These are phyloP conservation scores for Paragyromitra xinjiangensis DNA, from an alignment of 495 filamentous ascomycete species.

Conservation along the genomic window DNA sequence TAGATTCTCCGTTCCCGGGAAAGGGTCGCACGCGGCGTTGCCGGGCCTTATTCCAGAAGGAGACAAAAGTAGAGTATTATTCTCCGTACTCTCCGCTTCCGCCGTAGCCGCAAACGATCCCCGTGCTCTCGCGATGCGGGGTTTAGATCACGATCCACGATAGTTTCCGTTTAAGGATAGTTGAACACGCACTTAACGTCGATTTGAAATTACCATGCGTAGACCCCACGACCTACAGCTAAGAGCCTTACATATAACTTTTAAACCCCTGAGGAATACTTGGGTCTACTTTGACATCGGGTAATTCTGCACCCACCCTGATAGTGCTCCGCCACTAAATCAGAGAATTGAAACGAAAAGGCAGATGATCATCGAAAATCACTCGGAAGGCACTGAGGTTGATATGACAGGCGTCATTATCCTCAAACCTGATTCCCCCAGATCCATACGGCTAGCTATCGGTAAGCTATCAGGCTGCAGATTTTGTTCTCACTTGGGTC, in stretches of 20 bases:
- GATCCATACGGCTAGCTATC: background rate
- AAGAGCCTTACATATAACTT: conserved; percentile 1
- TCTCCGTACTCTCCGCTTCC: conserved; percentile 10
- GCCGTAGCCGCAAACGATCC: conserved; percentile 38
- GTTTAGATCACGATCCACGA: conserved; percentile 20
- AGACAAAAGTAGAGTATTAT: conserved; percentile 2
- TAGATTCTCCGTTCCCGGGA: conserved; percentile 36
- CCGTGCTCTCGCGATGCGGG: conserved; percentile 25
- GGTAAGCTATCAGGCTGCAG: background rate
- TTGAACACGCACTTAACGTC: background rate
- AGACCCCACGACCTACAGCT: background rate
- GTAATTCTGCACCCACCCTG: conserved; percentile 23
- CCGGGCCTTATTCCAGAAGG: conserved; percentile 30
- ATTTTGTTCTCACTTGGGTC: conserved; percentile 2
- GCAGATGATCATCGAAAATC: conserved; percentile 20
- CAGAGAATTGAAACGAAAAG: background rate
- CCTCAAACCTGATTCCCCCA: background rate
- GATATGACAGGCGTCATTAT: conserved; percentile 3
- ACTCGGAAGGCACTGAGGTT: conserved; percentile 11
- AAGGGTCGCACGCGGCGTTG: conserved; percentile 7
- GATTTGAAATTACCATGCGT: conserved; percentile 16
- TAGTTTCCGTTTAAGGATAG: conserved; percentile 26
- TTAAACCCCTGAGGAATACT: background rate
- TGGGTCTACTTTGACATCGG: conserved; percentile 14
- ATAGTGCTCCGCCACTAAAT: background rate